Base-by-base conservation (phyloP, 208 protist genomes). In the Trypanosomatidae sp. region DNA sequence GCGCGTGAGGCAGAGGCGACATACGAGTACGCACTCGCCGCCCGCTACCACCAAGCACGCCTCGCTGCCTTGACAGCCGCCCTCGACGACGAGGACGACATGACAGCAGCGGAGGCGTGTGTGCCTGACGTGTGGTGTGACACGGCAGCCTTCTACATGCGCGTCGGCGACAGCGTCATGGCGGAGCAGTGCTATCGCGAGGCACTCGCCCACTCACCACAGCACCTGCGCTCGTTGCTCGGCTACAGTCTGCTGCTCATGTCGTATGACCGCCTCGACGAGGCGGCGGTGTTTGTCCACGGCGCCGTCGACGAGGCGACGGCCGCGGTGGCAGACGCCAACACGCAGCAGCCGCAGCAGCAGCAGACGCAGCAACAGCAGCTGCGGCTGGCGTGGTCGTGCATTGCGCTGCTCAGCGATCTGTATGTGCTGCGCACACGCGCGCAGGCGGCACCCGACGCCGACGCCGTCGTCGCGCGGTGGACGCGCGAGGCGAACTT, bases 171-270 rank as follows among this genome's bases (percentile, higher is more conserved):
- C 25, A 40, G 71, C n/a, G 52, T 62, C 26, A 82, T 75, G 51
- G 82, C 88, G 15, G 88, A 95, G 68, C 76, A 90, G 60, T 81
- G 73, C 46, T 94, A 90, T 39, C 80, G 83, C 32, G 88, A 95
- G 45, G 83, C 85, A 20, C 65, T 95, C 44, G 62, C 82, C 15
- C 66, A 66, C 54, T 65, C 88, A 40, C 61, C 78, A 20, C 15
- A 13, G 3, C 57, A 81, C 53, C 49, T 78, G n/a, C 45, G 48
- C 22, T 65, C 61, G 20, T 64, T 95, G 43, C 44, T 86, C 26
- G 69, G 71, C 41, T 94, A 94, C 56, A 79, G 82, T 24, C 40
- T 85, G 47, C 75, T 81, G 46, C 70, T 95, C 20, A 63, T 89
- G 46, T 51, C 66, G n/a, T 73, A 74, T 48, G 55, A 80, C 44